A percentile compares a stretch with the other conserved stretches of the same genome.
Evolutionary conservation across 2,329 filamentous ascomycete species (phyloP).

Genomic region (Fusarium albidum): DNA sequence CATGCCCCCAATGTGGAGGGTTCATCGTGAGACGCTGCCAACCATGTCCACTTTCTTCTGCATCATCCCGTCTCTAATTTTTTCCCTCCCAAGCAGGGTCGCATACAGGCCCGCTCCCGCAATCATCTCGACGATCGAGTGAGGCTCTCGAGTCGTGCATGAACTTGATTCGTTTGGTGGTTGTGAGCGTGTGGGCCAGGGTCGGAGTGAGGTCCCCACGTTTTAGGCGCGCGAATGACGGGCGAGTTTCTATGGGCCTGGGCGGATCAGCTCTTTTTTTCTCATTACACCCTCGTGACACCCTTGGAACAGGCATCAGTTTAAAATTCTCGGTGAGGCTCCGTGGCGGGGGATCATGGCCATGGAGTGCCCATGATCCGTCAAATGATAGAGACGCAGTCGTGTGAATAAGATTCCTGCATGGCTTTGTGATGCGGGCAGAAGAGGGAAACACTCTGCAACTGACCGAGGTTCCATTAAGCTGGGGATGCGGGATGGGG

Average conservation of each 20-base stretch:
- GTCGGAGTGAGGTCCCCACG: neutral
- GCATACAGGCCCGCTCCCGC: slow-evolving; percentile 7
- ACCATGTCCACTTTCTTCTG: slow-evolving; percentile 8
- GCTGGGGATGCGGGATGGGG: neutral
- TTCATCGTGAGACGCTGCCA: neutral
- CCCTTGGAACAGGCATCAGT: slow-evolving; percentile 21
- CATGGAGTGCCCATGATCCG: neutral
- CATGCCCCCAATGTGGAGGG: slow-evolving; percentile 5
- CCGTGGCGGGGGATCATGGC: neutral
- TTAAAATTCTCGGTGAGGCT: slow-evolving; percentile 13
- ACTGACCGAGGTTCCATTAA: neutral
- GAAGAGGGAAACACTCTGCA: too few relatives aligned
- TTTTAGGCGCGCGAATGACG: slow-evolving; percentile 27
- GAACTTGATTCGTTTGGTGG: neutral
- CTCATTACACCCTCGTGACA: slow-evolving; percentile 5
- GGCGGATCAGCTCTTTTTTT: neutral
- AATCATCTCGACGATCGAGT: neutral
- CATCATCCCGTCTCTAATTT: neutral
- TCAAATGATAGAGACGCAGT: neutral
- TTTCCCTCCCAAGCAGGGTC: neutral
- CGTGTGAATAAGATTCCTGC: neutral
- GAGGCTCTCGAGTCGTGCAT: slow-evolving; percentile 15
- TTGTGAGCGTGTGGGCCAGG: slow-evolving; percentile 2
- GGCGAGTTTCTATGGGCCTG: neutral
- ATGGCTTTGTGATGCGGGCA: neutral